phyloP scores from a whole-genome alignment of 2,329 filamentous ascomycete species.

The Penicillium sp. region DNA sequence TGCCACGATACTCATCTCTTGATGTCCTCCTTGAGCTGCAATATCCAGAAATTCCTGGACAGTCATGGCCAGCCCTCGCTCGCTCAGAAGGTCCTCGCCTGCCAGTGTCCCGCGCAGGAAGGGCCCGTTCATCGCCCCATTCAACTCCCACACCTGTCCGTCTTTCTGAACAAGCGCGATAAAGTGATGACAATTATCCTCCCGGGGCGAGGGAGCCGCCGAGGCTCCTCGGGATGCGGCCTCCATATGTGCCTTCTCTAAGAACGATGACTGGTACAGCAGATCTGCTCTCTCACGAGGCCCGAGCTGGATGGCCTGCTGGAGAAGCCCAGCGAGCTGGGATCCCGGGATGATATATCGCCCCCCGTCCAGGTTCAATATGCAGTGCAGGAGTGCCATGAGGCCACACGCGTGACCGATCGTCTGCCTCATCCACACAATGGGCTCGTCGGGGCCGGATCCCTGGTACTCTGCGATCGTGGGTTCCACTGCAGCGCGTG shows the following conservation, averaged over 20 bases:
- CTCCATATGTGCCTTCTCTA: conserved; percentile 29
- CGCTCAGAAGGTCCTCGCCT: conserved; percentile 18
- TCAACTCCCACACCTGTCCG: conserved; percentile 22
- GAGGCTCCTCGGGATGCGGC: conserved; percentile 19
- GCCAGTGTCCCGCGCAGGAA: conserved; percentile 39
- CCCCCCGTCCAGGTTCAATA: conserved; percentile 50
- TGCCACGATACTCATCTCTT: conserved; percentile 23
- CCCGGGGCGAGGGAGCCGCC: conserved; percentile 15
- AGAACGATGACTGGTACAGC: conserved; percentile 44
- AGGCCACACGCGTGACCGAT: conserved; percentile 58
- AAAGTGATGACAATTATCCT: conserved; percentile 24
- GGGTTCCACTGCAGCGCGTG: conserved; percentile 45
- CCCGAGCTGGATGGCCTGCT: conserved; percentile 44
- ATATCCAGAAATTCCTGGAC: conserved; percentile 16
- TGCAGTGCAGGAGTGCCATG: conserved; percentile 56
- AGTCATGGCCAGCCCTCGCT: conserved; percentile 18
- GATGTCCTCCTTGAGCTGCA: conserved; percentile 13
- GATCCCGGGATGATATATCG: conserved; percentile 45
- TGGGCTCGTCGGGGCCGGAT: conserved; percentile 50
- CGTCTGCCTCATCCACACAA: conserved; percentile 60
- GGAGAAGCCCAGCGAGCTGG: conserved; percentile 46
- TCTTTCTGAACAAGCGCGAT: conserved; percentile 22
- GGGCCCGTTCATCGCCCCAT: conserved; percentile 23
- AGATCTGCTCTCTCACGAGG: conserved; percentile 50
- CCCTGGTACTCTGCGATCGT: conserved; percentile 46